These are phyloP conservation scores for Xylaria arbuscula DNA, from an alignment of 2,329 filamentous ascomycete genomes.

Conservation along the genomic window DNA sequence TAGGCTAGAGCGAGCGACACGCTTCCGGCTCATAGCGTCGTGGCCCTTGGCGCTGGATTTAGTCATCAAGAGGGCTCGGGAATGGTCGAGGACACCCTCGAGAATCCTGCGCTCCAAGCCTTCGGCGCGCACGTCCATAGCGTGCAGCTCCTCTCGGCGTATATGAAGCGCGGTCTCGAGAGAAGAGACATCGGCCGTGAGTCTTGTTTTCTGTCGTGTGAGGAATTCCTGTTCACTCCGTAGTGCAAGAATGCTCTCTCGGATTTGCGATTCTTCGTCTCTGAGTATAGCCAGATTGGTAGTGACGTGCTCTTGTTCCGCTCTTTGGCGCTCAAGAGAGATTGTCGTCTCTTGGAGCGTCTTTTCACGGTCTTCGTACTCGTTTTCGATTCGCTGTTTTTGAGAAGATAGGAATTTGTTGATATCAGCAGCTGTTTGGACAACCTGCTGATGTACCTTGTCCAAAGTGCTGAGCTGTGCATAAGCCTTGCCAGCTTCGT, in stretches of 20 bases:
- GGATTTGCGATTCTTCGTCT: slow-evolving; percentile 65
- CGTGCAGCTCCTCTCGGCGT: slow-evolving; percentile 87
- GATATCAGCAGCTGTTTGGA: slow-evolving; percentile 84
- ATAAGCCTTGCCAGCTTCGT: slow-evolving; percentile 75
- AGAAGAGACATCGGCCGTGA: slow-evolving; percentile 87
- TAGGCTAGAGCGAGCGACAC: slow-evolving; percentile 57
- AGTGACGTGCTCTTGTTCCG: slow-evolving; percentile 71
- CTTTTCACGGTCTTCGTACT: slow-evolving; percentile 81
- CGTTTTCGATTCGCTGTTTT: slow-evolving; percentile 77
- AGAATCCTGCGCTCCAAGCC: slow-evolving; percentile 90
- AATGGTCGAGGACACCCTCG: slow-evolving; percentile 96
- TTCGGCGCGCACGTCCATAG: slow-evolving; percentile 91
- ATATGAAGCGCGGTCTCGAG: slow-evolving; percentile 91
- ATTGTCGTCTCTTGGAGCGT: slow-evolving; percentile 83
- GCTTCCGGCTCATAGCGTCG: slow-evolving; percentile 70
- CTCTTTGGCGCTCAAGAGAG: slow-evolving; percentile 75
- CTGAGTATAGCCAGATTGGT: slow-evolving; percentile 63
- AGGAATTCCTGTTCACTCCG: slow-evolving; percentile 79
- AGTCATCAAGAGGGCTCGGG: slow-evolving; percentile 85
- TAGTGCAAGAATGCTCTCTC: slow-evolving; percentile 67
- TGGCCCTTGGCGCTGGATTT: slow-evolving; percentile 64
- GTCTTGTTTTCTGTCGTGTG: slow-evolving; percentile 78
- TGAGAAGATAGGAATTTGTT: slow-evolving; percentile 83
- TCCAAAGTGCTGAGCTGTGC: slow-evolving; percentile 85
- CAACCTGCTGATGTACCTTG: slow-evolving; percentile 87